Evolutionary conservation across 352 stramenopile species (phyloP).

Genomic region (Phytophthora pistaciae): DNA sequence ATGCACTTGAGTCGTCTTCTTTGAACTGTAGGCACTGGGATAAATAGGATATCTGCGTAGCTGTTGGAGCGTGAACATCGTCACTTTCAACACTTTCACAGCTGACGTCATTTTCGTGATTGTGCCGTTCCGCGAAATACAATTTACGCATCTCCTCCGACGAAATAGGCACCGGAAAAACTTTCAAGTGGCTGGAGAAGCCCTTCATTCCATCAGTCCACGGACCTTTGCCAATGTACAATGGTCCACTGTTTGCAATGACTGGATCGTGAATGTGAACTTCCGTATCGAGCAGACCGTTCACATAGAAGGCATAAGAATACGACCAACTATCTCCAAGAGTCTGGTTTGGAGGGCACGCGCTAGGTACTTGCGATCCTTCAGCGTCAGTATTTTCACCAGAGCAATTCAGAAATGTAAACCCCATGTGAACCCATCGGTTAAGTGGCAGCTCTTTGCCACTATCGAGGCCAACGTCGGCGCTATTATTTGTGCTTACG

Average conservation of each 20-base stretch:
- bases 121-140: constrained; percentile 36
- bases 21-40: constrained; percentile 32
- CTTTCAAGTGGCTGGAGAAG: constrained; percentile 66
- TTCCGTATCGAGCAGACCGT: constrained; percentile 64
- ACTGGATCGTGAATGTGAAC: constrained; percentile 55
- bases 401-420: constrained; percentile 77
- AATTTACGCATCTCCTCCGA: constrained; percentile 33
- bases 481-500: constrained; percentile 62
- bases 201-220: constrained; percentile 74
- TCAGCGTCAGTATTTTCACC: background rate
- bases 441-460: constrained; percentile 48
- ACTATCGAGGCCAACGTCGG: constrained; percentile 73
- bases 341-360: constrained; percentile 14
- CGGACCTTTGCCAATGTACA: constrained; percentile 75
- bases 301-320: constrained; percentile 63
- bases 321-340: constrained; percentile 44
- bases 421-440: constrained; percentile 75
- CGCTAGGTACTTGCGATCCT: background rate
- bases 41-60: constrained; percentile 55
- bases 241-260: constrained; percentile 57
- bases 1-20: background rate
- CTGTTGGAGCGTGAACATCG: background rate
- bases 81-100: constrained; percentile 2
- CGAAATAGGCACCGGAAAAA: constrained; percentile 48
- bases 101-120: constrained; percentile 34